A percentile compares a stretch with the other conserved stretches of the same genome.
These are phyloP conservation scores for Chrysoporthe deuterocubensis DNA, from an alignment of 2,329 filamentous ascomycete genomes.

Conservation along the genomic window DNA sequence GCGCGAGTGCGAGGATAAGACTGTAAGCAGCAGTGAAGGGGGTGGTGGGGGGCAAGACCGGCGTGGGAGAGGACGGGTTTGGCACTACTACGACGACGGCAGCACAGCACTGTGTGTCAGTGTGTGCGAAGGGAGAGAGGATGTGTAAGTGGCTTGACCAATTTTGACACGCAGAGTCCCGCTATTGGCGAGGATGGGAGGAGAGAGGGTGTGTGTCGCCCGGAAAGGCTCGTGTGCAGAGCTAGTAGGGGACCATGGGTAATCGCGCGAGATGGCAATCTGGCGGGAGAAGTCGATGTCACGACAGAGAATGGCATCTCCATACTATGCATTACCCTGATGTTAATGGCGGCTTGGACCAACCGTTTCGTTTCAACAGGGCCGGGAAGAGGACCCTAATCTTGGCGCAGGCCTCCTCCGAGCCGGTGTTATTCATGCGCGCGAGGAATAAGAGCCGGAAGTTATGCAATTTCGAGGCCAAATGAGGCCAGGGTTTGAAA, in stretches of 20 bases:
- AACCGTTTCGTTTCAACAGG: background rate
- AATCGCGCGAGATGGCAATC: slow-evolving; percentile 2
- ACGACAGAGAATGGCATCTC: background rate
- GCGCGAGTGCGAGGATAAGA: background rate
- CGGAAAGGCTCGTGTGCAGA: background rate
- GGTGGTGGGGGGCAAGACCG: background rate
- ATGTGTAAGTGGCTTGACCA: slow-evolving; percentile 4
- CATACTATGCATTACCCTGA: background rate
- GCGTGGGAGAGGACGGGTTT: background rate
- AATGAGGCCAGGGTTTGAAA: slow-evolving; percentile 14
- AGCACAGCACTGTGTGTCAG: background rate
- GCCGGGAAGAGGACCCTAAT: background rate
- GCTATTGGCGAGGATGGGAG: background rate
- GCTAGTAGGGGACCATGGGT: background rate
- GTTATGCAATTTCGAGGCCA: slow-evolving; percentile 4
- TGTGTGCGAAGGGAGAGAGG: background rate
- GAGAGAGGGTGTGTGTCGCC: background rate
- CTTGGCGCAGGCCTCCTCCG: background rate
- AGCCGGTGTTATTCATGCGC: background rate
- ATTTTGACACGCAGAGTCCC: background rate
- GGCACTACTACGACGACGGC: slow-evolving; percentile 2
- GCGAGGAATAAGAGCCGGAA: background rate
- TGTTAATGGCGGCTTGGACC: background rate
- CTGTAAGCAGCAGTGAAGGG: too few relatives aligned
- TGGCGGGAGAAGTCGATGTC: slow-evolving; percentile 2